Base-by-base conservation (phyloP, 2,329 filamentous ascomycete species). In the Cordyceps javanica region DNA sequence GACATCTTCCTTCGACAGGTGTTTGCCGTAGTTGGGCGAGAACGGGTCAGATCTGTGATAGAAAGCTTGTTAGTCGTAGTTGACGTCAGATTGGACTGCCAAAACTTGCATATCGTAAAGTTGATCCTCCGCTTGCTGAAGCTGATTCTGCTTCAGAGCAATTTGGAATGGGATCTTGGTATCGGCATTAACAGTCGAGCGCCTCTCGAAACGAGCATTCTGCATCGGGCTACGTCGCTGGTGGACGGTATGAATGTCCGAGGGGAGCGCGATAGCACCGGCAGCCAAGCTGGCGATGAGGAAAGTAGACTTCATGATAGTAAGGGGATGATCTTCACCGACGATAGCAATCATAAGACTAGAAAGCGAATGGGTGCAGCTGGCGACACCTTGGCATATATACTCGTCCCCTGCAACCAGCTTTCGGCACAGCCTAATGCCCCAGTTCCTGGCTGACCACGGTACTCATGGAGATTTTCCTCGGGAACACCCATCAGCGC, bases 21-120 rank as follows among this genome's bases (percentile, higher is more conserved):
- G 76, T 58, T 73, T 72, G 55, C 77, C 77, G 61, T 79, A 80
- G 34, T 72, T 70, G 16, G 70, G 63, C 7, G 76, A 79, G 11
- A 64, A 61, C 2, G 77, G 77, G 61, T 80, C 69, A 2, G 76
- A 67, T 16, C 63, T 64, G 32, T 16, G 21, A 23, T 2, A 9
- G 30, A 16, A 49, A 11, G 32, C 34, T 16, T 36, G 46, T 44
- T 25, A 26, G 19, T 28, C 5, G 21, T 8, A 21, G 7, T 25
- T 7, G 5, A 28, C 10, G 26, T 14, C 21, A 8, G 11, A 3
- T 1, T 4, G n/a, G 16, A 5, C 14, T 6, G 16, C 14, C 23
- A 14, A 11, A 8, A 61, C 62, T 57, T 58, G 63, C 64, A 79
- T 74, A 19, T 75, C 69, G 26, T 72, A 65, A 11, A 78, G 66